Evolutionary conservation across 2,329 filamentous ascomycete species (phyloP).

Genomic region (Diaporthe citrichinensis): DNA sequence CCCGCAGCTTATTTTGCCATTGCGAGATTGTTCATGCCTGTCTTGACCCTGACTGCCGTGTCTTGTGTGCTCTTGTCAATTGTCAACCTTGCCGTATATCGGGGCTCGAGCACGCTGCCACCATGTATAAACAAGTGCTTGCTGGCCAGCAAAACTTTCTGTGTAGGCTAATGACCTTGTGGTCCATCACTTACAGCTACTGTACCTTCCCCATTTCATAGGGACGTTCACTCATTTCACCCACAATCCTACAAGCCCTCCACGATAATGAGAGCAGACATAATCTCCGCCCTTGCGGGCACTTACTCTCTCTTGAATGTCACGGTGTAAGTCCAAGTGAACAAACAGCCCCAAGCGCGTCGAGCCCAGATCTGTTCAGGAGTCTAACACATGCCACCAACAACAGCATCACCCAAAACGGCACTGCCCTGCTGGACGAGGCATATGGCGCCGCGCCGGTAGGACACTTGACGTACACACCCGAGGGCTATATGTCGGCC

Average conservation of each 20-base stretch:
- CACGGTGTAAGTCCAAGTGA: neutral
- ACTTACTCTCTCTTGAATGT: constrained; percentile 29
- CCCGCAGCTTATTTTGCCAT: constrained; percentile 19
- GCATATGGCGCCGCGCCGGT: constrained; percentile 44
- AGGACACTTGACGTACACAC: constrained; percentile 48
- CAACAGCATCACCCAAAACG: constrained; percentile 32
- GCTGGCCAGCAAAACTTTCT: neutral
- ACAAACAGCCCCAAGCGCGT: neutral
- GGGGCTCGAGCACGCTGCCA: neutral
- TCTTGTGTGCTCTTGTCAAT: neutral
- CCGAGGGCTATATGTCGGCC: constrained; percentile 48
- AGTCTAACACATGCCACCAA: neutral
- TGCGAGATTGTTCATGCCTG: constrained; percentile 22
- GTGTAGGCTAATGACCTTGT: neutral
- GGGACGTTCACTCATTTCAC: constrained; percentile 3
- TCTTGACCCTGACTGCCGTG: neutral
- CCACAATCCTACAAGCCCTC: neutral
- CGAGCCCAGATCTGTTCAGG: neutral
- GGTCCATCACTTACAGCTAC: no score
- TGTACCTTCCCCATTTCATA: neutral
- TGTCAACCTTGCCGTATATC: neutral
- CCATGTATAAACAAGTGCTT: constrained; percentile 6
- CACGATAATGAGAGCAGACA: neutral
- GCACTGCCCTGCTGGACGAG: constrained; percentile 40
- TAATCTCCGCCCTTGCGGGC: constrained; percentile 30